phyloP scores from a whole-genome alignment of 768 basidiomycete species.

The Phanerodontia chrysosporium region DNA sequence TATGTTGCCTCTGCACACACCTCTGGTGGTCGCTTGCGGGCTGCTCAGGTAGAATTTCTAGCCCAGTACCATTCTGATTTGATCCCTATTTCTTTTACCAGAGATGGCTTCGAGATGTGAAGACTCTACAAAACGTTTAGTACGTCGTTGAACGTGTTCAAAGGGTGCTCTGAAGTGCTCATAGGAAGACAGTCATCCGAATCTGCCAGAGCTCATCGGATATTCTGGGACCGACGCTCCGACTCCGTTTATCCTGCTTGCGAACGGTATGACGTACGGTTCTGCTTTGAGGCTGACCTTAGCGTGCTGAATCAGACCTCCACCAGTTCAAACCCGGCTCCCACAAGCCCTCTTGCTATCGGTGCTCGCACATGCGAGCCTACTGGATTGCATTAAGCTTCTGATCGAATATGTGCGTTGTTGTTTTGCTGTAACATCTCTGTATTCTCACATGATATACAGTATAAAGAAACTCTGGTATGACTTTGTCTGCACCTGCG shows the following conservation, averaged over 20 bases:
- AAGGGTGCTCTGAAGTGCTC: background rate
- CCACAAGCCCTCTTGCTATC: constrained; percentile 38
- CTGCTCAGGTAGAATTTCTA: no score
- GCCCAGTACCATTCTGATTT: no score
- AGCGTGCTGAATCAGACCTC: constrained; percentile 20
- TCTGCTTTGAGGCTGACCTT: constrained; percentile 12
- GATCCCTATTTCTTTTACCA: no score
- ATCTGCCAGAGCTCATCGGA: constrained; percentile 49
- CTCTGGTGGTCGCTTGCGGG: no score
- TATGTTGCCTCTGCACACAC: constrained; percentile 32
- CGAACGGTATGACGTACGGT: constrained; percentile 33
- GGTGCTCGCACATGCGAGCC: constrained; percentile 30
- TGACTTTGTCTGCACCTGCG: constrained; percentile 13
- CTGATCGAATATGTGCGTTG: constrained; percentile 31
- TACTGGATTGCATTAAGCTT: constrained; percentile 34
- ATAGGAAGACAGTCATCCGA: constrained; percentile 43
- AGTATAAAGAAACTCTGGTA: constrained; percentile 42
- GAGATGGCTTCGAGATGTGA: constrained; percentile 49
- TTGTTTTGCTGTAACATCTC: constrained; percentile 38
- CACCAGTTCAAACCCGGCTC: constrained; percentile 38
- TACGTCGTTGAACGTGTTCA: constrained; percentile 30
- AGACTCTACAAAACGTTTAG: constrained; percentile 47
- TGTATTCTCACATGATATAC: constrained; percentile 28
- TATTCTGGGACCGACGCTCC: constrained; percentile 41
- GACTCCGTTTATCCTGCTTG: constrained; percentile 49